Base-by-base conservation (phyloP, 768 basidiomycete species). In the Trametes cinnabarina region DNA sequence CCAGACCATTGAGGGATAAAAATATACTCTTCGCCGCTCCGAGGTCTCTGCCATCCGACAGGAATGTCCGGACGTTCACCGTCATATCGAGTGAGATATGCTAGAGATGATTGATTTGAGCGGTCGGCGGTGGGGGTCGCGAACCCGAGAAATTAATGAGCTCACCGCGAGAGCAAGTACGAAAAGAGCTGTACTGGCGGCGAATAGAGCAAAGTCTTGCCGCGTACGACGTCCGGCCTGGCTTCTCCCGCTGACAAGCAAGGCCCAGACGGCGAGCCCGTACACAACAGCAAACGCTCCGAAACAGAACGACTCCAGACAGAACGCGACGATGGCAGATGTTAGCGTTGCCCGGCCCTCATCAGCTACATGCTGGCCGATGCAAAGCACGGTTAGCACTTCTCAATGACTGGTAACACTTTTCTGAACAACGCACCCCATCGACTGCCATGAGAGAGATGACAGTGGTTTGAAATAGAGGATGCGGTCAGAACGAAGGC, bases 101-200 rank as follows among this genome's bases (percentile, higher is more conserved):
- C 37, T 39, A n/a, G 37, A 15, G 15, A 15, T 39, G 12, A 32
- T 6, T 15, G 11, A 5, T 5, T 32, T 32, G n/a, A n/a, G n/a
- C n/a, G n/a, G n/a, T n/a, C n/a, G n/a, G n/a, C n/a, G n/a, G n/a
- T n/a, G n/a, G n/a, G n/a, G n/a, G 30, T 32, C 30, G 12, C 30
- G 12, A 7, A 12, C 30, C 12, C 12, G 30, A 12, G 30, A 32
- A 7, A 12, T 12, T 32, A 7, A 12, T 7, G 30, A 32, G 6
- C 12, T 12, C 12, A 60, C 58, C 34, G 30, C 32, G 3, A 49
- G 20, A 7, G 58, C 32, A 7, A 60, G 47, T 19, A 55, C 15
- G 30, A 55, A 60, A 52, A 60, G 55, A 7, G 48, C 34, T 8
- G 53, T 55, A 23, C 48, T 55, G 11, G 47, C 52, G n/a, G 32